Evolutionary conservation across 163 green algal species (phyloP).

Genomic region (Chlorella variabilis): DNA sequence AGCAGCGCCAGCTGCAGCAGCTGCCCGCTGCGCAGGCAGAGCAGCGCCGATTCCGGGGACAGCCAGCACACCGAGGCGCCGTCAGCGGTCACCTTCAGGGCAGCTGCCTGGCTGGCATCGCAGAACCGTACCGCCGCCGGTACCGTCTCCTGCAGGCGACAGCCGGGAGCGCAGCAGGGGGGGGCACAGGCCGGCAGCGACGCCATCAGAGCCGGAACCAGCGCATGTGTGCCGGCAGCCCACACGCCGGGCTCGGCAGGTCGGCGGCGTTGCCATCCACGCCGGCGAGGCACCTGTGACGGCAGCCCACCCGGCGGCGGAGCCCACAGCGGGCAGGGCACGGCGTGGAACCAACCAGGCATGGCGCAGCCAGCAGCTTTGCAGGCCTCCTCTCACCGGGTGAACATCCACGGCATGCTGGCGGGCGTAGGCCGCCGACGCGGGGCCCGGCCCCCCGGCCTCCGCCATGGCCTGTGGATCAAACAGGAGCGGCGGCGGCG

Average conservation of each 20-base stretch:
- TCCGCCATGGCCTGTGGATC: slow-evolving; percentile 18
- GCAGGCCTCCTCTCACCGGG: too few relatives aligned
- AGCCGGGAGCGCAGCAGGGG: too few relatives aligned
- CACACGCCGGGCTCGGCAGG: too few relatives aligned
- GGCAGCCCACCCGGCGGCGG: too few relatives aligned
- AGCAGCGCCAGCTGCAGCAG: slow-evolving; percentile 72
- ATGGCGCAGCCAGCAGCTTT: too few relatives aligned
- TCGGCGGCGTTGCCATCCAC: too few relatives aligned
- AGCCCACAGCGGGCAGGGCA: too few relatives aligned
- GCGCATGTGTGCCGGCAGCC: too few relatives aligned
- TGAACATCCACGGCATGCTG: slow-evolving; percentile 68
- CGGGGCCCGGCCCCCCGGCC: slow-evolving; percentile 46
- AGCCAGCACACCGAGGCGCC: slow-evolving; percentile 65
- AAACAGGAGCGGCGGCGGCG: slow-evolving; percentile 66
- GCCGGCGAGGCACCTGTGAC: too few relatives aligned
- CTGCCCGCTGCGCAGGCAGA: slow-evolving; percentile 74
- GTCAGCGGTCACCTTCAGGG: slow-evolving; percentile 57
- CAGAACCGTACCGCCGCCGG: slow-evolving; percentile 45
- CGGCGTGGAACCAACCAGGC: too few relatives aligned
- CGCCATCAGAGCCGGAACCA: too few relatives aligned
- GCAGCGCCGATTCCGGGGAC: slow-evolving; percentile 51
- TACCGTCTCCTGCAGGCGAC: slow-evolving; percentile 25
- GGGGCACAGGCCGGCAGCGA: too few relatives aligned
- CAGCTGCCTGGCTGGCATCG: slow-evolving; percentile 27
- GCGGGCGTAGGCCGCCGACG: slow-evolving; percentile 53